Evolutionary conservation across 345 rosid species (phyloP).

Genomic region (Gossypium anomalum): DNA sequence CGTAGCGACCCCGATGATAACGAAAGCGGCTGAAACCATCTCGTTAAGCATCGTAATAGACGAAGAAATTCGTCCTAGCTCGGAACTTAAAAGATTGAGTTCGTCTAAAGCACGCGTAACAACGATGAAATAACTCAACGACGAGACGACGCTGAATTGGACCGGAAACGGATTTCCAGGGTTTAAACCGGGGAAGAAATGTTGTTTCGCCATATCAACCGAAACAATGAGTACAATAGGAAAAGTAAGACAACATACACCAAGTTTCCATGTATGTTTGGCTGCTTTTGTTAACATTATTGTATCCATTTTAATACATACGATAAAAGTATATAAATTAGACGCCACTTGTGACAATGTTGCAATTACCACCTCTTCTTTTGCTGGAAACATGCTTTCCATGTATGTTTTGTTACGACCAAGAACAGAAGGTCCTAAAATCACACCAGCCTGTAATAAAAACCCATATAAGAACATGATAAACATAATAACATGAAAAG

Average conservation of each 20-base stretch:
- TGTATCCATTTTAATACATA: neutral
- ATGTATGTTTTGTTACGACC: slow-evolving; percentile 3
- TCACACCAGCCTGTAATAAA: neutral
- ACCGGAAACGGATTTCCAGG: neutral
- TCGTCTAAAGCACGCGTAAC: slow-evolving; percentile 8
- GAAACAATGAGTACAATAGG: neutral
- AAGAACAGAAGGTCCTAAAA: slow-evolving; percentile 17
- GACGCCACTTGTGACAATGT: neutral
- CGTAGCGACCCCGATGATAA: neutral
- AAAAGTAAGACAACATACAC: neutral
- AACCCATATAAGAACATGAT: too few species aligned
- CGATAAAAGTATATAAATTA: neutral
- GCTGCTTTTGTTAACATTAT: neutral
- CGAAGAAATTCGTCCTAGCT: slow-evolving; percentile 11
- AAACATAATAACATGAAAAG: neutral
- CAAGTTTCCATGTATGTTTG: neutral
- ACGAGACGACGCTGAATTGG: neutral
- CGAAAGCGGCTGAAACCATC: neutral
- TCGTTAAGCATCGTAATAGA: neutral
- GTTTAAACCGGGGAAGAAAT: neutral
- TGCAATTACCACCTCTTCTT: neutral
- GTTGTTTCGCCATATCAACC: too few species aligned
- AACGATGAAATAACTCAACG: neutral
- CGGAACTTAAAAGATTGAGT: slow-evolving; percentile 3
- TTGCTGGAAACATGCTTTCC: slow-evolving; percentile 5